These are phyloP conservation scores for Corylus americana DNA, from an alignment of 306 rosid species.

Conservation along the genomic window DNA sequence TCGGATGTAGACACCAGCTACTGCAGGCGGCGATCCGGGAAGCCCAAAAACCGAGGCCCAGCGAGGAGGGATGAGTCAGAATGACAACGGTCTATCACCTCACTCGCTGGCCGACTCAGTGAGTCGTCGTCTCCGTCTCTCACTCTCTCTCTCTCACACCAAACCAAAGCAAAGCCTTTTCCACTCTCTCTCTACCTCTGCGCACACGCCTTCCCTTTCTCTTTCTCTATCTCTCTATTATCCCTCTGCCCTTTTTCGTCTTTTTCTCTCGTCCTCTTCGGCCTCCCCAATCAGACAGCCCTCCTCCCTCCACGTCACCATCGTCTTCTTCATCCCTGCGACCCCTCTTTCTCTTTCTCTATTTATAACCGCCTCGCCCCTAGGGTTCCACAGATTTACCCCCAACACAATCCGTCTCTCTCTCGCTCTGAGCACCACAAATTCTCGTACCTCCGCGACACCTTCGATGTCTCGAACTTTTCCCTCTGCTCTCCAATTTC, in stretches of 20 bases:
- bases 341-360: conserved; percentile 29
- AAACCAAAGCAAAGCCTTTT: conserved; percentile 15
- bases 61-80: not conserved
- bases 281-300: conserved; percentile 54
- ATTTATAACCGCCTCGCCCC: conserved; percentile 35
- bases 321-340: conserved; percentile 56
- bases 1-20: no score
- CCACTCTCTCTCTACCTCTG: conserved; percentile 34
- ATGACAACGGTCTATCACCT: conserved; percentile 17
- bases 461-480: conserved; percentile 2
- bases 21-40: not conserved
- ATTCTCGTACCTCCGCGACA: not conserved
- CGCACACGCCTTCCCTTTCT: conserved; percentile 25
- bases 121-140: conserved; percentile 44
- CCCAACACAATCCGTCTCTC: conserved; percentile 1
- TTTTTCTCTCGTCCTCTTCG: conserved; percentile 33
- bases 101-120: conserved; percentile 22
- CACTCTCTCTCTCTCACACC: conserved; percentile 21
- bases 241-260: conserved; percentile 60
- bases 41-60: conserved; percentile 3
- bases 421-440: conserved; percentile 11
- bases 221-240: conserved; percentile 5
- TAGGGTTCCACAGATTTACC: conserved; percentile 60
- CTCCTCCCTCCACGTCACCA: conserved; percentile 61
- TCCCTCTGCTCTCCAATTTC: conserved; percentile 26